These are phyloP conservation scores for Athelia psychrophila DNA, from an alignment of 1,284 basidiomycete genomes.

Conservation along the genomic window DNA sequence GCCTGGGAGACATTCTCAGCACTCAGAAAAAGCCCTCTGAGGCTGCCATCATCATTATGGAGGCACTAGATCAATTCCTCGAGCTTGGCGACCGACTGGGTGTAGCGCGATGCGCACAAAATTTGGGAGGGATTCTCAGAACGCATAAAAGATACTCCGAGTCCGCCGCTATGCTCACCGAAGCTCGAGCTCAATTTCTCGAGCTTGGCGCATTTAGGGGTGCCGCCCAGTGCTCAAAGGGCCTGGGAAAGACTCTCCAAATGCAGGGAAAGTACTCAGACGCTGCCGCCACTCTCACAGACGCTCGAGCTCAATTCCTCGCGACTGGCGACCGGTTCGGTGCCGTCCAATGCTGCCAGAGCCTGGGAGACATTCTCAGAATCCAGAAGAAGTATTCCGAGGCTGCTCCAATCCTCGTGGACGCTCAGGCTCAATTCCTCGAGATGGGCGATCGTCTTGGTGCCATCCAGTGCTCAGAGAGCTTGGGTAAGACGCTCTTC, in stretches of 20 bases:
- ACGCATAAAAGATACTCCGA: background rate
- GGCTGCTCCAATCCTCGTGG: background rate
- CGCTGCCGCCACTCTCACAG: background rate
- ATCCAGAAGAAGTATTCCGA: background rate
- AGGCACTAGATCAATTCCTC: background rate
- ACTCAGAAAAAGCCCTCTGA: background rate
- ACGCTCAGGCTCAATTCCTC: background rate
- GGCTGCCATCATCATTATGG: background rate
- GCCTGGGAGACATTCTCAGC: background rate
- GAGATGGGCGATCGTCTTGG: background rate
- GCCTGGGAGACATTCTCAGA: background rate
- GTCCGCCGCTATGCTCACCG: background rate
- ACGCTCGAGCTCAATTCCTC: background rate
- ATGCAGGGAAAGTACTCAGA: background rate
- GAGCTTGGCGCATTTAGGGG: background rate
- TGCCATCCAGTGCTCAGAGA: background rate
- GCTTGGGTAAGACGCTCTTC: no score
- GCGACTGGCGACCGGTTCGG: background rate
- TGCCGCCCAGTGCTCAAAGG: background rate
- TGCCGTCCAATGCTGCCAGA: background rate
- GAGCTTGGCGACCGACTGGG: background rate
- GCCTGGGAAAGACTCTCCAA: background rate
- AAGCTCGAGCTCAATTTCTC: background rate
- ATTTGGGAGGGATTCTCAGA: background rate
- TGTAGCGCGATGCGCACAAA: background rate